Evolutionary conservation across 495 filamentous ascomycete genomes (phyloP).

Genomic region (Penicillium dipodomyicola): DNA sequence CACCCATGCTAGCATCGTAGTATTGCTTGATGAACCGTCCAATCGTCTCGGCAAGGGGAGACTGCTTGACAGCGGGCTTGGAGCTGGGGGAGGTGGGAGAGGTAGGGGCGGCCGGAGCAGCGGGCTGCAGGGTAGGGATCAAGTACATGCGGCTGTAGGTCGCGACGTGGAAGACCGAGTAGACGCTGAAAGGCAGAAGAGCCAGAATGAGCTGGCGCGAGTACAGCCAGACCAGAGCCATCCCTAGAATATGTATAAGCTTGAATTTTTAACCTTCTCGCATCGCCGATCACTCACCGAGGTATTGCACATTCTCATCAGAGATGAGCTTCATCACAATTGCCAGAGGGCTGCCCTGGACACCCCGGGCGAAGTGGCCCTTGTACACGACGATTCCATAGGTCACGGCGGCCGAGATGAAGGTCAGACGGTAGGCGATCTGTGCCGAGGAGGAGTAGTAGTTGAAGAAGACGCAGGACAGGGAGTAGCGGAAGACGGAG

Average conservation of each 20-base stretch:
- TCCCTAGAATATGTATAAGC: slow-evolving; percentile 52
- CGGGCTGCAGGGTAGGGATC: slow-evolving; percentile 50
- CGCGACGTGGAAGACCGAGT: slow-evolving; percentile 96
- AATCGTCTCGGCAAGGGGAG: slow-evolving; percentile 74
- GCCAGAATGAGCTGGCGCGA: slow-evolving; percentile 84
- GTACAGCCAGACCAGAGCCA: slow-evolving; percentile 96
- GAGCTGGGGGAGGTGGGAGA: slow-evolving; percentile 54
- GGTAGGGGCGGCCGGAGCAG: slow-evolving; percentile 39
- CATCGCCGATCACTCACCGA: slow-evolving; percentile 60
- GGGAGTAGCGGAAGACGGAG: slow-evolving; percentile 72
- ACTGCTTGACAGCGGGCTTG: slow-evolving; percentile 60
- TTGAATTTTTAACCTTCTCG: slow-evolving; percentile 1
- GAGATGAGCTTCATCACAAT: slow-evolving; percentile 62
- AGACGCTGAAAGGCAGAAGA: slow-evolving; percentile 90
- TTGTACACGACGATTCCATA: slow-evolving; percentile 99
- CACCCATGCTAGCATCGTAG: slow-evolving; percentile 85
- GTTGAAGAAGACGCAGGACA: slow-evolving; percentile 84
- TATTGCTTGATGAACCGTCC: slow-evolving; percentile 95
- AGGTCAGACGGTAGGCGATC: slow-evolving; percentile 84
- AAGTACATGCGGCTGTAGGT: slow-evolving; percentile 62
- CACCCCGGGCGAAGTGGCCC: slow-evolving; percentile 78
- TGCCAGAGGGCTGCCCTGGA: slow-evolving; percentile 57
- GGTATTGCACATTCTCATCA: slow-evolving; percentile 97
- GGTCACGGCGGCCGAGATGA: slow-evolving; percentile 81
- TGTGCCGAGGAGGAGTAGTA: slow-evolving; percentile 68